A percentile compares a stretch with the other conserved stretches of the same genome.
Evolutionary conservation across 2,329 filamentous ascomycete species (phyloP).

Genomic region (Fusarium compactum): DNA sequence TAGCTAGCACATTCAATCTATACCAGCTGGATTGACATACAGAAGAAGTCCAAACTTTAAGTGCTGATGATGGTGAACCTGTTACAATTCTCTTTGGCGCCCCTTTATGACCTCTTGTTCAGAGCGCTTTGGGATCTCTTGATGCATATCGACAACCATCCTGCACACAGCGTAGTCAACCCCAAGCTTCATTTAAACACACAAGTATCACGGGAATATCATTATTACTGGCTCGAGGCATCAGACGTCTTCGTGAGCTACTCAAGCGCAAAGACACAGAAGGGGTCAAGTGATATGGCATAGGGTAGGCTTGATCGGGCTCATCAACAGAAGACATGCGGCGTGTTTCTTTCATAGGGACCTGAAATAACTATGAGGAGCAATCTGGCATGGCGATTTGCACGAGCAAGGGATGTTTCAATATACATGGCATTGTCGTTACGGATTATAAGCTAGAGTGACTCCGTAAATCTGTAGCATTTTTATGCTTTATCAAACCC

Average conservation of each 20-base stretch:
- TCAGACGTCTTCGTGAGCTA: neutral
- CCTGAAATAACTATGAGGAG: neutral
- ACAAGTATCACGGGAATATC: neutral
- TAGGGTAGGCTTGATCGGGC: neutral
- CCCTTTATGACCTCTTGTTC: neutral
- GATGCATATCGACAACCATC: neutral
- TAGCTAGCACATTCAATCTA: neutral
- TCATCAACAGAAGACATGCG: neutral
- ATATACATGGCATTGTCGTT: neutral
- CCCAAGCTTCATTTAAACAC: neutral
- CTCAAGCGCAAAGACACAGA: neutral
- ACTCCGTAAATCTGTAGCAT: neutral
- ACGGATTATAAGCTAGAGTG: neutral
- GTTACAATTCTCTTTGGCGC: neutral
- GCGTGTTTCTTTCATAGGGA: neutral
- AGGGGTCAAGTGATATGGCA: neutral
- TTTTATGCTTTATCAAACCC: rapidly evolving
- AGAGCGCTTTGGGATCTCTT: neutral
- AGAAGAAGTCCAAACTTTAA: neutral
- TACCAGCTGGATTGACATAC: neutral
- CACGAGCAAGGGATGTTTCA: neutral
- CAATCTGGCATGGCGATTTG: neutral
- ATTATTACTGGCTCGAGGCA: neutral
- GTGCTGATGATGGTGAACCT: neutral
- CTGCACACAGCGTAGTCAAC: neutral